phyloP scores from a whole-genome alignment of 345 rosid species.

The Bruguiera sexangula region DNA sequence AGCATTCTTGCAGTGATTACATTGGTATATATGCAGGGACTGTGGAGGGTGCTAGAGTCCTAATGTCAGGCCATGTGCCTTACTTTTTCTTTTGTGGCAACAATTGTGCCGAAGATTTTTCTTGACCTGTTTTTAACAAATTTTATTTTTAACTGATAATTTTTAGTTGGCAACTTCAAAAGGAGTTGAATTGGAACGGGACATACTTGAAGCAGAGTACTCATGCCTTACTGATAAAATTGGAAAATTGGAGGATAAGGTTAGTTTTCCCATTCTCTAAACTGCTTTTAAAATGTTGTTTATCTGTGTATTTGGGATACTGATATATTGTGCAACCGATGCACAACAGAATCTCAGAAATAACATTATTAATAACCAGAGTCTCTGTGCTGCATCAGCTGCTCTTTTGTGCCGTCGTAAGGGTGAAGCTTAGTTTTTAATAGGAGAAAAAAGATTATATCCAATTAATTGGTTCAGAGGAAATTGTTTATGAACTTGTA shows the following conservation, averaged over 20 bases:
- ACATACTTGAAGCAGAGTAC: conserved; percentile 75
- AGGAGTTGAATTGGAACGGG: conserved; percentile 63
- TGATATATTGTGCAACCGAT: too few species aligned
- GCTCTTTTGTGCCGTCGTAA: too few species aligned
- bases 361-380: too few species aligned
- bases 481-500: too few species aligned
- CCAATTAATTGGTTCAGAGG: too few species aligned
- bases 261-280: conserved; percentile 27
- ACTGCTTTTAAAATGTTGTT: not conserved
- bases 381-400: too few species aligned
- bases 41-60: not conserved
- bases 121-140: conserved; percentile 7
- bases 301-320: not conserved
- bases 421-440: too few species aligned
- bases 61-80: not conserved
- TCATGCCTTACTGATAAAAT: conserved; percentile 63
- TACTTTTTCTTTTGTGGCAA: not conserved
- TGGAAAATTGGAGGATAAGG: conserved; percentile 65
- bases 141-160: conserved; percentile 20
- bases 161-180: conserved; percentile 54
- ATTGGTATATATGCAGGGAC: conserved; percentile 3
- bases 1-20: conserved; percentile 3
- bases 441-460: too few species aligned
- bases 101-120: not conserved
- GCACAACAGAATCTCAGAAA: too few species aligned